Base-by-base conservation (phyloP, 164 flowering plant genomes). In the Hamamelis virginiana region DNA sequence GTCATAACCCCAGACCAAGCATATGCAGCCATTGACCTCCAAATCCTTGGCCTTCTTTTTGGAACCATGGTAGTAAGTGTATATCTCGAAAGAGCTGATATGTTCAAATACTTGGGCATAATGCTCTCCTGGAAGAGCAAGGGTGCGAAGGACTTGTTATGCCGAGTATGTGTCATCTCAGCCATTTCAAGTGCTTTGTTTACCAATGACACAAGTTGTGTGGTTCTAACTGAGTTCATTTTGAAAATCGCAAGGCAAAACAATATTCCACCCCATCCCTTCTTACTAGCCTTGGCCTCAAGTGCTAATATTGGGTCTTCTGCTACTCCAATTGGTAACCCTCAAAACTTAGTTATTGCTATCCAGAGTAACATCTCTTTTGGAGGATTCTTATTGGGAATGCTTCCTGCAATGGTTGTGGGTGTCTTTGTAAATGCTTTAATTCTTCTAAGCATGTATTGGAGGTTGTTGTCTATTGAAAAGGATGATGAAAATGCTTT, bases 291-390 rank as follows among this genome's bases (percentile, higher is more conserved):
- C 22, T 77, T 94, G 59, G 98, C 98, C 25, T 85, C 97, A 1
- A 90, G 96, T 69, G 95, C 96, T 0, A 91, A 90, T 72, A 91
- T 94, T 28, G 97, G 97, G 23, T 92, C 97, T 16, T 74, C 98
- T 6, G 92, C 97, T 1, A 92, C 98, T n/a, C n/a, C n/a, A n/a
- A n/a, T n/a, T n/a, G n/a, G n/a, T n/a, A n/a, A n/a, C n/a, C n/a
- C n/a, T n/a, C n/a, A n/a, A n/a, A n/a, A n/a, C n/a, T n/a, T n/a
- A n/a, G n/a, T n/a, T n/a, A n/a, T n/a, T n/a, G n/a, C 97, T 23
- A 81, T 87, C 23, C 82, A 82, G 70, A 85, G 98, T 73, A 74
- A 71, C 47, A 90, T 94, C 18, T 70, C 92, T 1, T 94, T 94
- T 27, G 92, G 92, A 19, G 38, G 74, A 0, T 94, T 94, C 63